Percentiles rank a stretch among this genome's conserved stretches.
phyloP scores from a whole-genome alignment of 805 yeast genomes.

The Spathaspora girioi region DNA sequence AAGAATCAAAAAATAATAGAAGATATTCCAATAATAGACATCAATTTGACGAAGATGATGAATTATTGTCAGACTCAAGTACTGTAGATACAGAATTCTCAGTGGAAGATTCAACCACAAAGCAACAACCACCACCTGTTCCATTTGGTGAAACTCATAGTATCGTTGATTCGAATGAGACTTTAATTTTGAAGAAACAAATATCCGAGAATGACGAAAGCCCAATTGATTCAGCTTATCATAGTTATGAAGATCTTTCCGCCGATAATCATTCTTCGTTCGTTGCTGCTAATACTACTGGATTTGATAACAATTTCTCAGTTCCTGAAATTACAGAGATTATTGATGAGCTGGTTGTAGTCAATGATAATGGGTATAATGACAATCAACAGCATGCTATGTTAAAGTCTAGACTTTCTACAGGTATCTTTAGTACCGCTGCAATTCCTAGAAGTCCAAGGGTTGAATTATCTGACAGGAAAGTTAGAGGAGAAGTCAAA shows the following conservation, averaged over 20 bases:
- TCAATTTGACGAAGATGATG: constrained; percentile 5
- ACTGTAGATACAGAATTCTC: constrained; percentile 11
- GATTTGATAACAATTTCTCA: constrained; percentile 1
- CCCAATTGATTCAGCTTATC: neutral
- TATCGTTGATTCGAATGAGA: constrained; percentile 25
- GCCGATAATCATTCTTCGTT: neutral
- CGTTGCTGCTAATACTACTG: neutral
- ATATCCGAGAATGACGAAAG: neutral
- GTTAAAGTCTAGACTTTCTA: constrained; percentile 4
- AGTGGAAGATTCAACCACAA: neutral
- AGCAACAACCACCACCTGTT: neutral
- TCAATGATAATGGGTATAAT: neutral
- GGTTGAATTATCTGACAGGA: neutral
- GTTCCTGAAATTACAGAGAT: constrained; percentile 4
- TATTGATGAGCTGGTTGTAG: constrained; percentile 2
- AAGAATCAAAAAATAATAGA: neutral
- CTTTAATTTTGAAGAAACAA: constrained; percentile 15
- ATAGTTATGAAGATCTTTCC: constrained; percentile 1
- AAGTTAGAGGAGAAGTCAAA: neutral
- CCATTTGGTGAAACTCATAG: constrained; percentile 6
- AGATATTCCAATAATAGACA: neutral
- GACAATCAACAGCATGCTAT: neutral
- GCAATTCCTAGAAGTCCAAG: constrained; percentile 4
- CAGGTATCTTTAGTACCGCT: constrained; percentile 29
- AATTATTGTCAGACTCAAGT: constrained; percentile 17